Base-by-base conservation (phyloP, 2,329 filamentous ascomycete genomes). In the Chaetomiaceae sp. region DNA sequence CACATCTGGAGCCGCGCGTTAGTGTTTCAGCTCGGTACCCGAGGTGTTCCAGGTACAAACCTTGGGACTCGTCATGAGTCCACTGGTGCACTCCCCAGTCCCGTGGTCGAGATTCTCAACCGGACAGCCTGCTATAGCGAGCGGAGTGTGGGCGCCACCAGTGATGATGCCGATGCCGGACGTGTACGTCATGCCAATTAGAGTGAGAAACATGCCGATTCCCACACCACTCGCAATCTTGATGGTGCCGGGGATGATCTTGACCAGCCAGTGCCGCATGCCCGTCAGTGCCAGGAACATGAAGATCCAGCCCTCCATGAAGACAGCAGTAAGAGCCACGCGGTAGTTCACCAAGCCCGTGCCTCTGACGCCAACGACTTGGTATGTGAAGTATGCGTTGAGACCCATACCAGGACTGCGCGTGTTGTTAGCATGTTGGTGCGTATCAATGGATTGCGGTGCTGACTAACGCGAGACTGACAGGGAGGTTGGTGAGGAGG, bases 151-250 rank as follows among this genome's bases (percentile, higher is more conserved):
- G 20, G 68, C 68, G 12, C 82, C 82, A 25, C 89, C 89, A 0
- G 87, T 90, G 57, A 95, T 84, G 29, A 88, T 79, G 15, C 91
- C 90, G 63, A 96, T 91, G 52, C 91, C 91, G 42, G 88, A 84
- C 20, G 83, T 85, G 67, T 94, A 94, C 0, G 88, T 89, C 59
- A 86, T 75, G 1, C 83, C 83, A 56, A 83, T 83, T 58, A 83
- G 76, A 0, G 82, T 84, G 22, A 86, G 71, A 59, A 85, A 84
- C 34, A 85, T 71, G 3, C 83, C 83, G 36, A 86, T 85, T 2
- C 83, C 83, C 4, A 84, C 83, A 19, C 82, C 82, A 20, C 80
- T 84, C 11, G 83, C 82, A 1, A 80, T 82, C 68, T 86, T 86
- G 63, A 86, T 78, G 2, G 82, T 85, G 2, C 77, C 75, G 0